Percentiles rank a stretch among this genome's conserved stretches.
These are phyloP conservation scores for Ramularia endophylla DNA, from an alignment of 2,329 filamentous ascomycete genomes.

Conservation along the genomic window DNA sequence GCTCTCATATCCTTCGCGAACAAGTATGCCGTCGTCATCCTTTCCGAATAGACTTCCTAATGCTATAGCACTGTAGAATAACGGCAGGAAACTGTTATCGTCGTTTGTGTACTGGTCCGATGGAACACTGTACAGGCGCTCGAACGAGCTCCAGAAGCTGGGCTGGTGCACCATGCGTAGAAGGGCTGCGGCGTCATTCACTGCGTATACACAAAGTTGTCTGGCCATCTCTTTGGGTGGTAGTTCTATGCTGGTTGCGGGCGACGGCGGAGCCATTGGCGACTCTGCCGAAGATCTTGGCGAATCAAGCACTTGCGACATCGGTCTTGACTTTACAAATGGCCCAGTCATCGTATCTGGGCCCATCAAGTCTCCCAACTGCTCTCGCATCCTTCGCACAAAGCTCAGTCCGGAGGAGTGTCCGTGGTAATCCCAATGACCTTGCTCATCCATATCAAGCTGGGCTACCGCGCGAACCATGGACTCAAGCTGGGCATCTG, in stretches of 20 bases:
- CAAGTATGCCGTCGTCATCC: constrained; percentile 30
- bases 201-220: constrained; percentile 52
- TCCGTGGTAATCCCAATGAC: constrained; percentile 92
- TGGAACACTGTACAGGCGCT: constrained; percentile 68
- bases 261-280: constrained; percentile 51
- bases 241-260: constrained; percentile 55
- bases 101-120: constrained; percentile 40
- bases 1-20: constrained; percentile 39
- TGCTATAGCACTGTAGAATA: constrained; percentile 44
- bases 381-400: constrained; percentile 76
- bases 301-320: constrained; percentile 61
- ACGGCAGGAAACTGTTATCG: constrained; percentile 43
- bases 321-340: constrained; percentile 50
- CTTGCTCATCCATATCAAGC: constrained; percentile 83
- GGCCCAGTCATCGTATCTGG: constrained; percentile 53
- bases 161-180: constrained; percentile 75
- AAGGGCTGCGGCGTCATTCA: constrained; percentile 58
- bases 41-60: constrained; percentile 44
- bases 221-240: constrained; percentile 57
- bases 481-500: constrained; percentile 72
- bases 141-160: constrained; percentile 69
- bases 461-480: constrained; percentile 94
- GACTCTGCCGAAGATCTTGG: constrained; percentile 55
- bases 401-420: constrained; percentile 90
- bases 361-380: constrained; percentile 72